These are phyloP conservation scores for Cytospora leucostoma DNA, from an alignment of 2,329 filamentous ascomycete species.

Conservation along the genomic window DNA sequence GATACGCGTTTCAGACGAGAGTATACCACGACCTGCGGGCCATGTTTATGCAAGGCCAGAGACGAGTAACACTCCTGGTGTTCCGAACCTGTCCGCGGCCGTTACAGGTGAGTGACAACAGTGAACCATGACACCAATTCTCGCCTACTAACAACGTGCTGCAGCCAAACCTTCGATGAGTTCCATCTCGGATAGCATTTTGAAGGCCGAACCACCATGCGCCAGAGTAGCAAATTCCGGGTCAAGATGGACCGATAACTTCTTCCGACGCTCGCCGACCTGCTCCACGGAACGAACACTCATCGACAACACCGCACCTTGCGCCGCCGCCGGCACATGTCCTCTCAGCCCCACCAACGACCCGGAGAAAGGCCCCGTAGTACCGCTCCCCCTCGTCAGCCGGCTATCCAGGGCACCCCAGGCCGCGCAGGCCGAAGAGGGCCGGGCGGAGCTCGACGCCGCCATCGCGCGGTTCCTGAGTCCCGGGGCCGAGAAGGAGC, in stretches of 20 bases:
- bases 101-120: slow-evolving; percentile 9
- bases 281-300: background rate
- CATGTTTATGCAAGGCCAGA: slow-evolving; percentile 5
- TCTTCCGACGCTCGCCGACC: slow-evolving; percentile 5
- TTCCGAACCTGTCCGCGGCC: slow-evolving; percentile 2
- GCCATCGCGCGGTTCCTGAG: slow-evolving; percentile 45
- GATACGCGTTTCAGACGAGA: background rate
- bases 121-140: too few species aligned
- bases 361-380: slow-evolving; percentile 5
- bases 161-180: slow-evolving; percentile 22
- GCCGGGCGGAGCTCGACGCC: slow-evolving; percentile 39
- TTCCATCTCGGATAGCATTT: slow-evolving; percentile 24
- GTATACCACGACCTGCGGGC: background rate
- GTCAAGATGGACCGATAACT: slow-evolving; percentile 14
- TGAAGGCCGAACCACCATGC: slow-evolving; percentile 25
- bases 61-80: background rate
- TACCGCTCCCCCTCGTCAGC: slow-evolving; percentile 8
- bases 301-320: background rate
- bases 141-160: background rate
- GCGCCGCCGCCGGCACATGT: slow-evolving; percentile 2
- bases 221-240: slow-evolving; percentile 7
- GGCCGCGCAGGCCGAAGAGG: slow-evolving; percentile 11
- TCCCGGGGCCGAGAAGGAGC: slow-evolving; percentile 46
- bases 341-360: slow-evolving; percentile 9
- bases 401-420: background rate